Conservation (phyloP, 306 rosid species). For the Arachis stenosperma region DNA sequence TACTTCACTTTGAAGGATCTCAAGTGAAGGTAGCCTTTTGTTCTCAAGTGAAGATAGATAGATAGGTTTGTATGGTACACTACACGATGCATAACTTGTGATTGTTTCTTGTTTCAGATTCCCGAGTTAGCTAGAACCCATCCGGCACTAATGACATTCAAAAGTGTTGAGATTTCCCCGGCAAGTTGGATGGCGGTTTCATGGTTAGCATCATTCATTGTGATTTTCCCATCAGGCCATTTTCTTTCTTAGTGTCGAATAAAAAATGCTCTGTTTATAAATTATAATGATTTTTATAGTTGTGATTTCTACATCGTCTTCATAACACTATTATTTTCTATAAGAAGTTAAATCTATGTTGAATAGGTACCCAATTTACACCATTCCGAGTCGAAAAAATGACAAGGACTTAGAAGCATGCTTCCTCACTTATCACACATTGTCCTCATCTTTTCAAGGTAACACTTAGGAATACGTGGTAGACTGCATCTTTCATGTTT, state of each 20-base stretch:
- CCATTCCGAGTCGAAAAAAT: constrained; percentile 59
- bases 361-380: constrained; percentile 81
- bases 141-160: constrained; percentile 63
- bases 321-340: not conserved
- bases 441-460: constrained; percentile 87
- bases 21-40: no score
- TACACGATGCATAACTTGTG: no score
- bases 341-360: constrained; percentile 3
- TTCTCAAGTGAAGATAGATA: no score
- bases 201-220: constrained; percentile 60
- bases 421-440: constrained; percentile 80
- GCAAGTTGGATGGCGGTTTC: constrained; percentile 96
- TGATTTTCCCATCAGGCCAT: constrained; percentile 2
- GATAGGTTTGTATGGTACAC: no score
- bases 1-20: no score
- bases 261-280: constrained; percentile 7
- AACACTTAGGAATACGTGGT: constrained; percentile 6
- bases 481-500: not conserved
- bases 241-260: not conserved
- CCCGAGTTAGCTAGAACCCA: constrained; percentile 57
- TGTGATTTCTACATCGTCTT: not conserved
- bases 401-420: constrained; percentile 71
- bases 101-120: constrained; percentile 33
- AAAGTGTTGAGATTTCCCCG: constrained; percentile 81
- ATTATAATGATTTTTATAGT: not conserved